Conservation (phyloP, 441 rosid species). For the Corymbia citriodora region DNA sequence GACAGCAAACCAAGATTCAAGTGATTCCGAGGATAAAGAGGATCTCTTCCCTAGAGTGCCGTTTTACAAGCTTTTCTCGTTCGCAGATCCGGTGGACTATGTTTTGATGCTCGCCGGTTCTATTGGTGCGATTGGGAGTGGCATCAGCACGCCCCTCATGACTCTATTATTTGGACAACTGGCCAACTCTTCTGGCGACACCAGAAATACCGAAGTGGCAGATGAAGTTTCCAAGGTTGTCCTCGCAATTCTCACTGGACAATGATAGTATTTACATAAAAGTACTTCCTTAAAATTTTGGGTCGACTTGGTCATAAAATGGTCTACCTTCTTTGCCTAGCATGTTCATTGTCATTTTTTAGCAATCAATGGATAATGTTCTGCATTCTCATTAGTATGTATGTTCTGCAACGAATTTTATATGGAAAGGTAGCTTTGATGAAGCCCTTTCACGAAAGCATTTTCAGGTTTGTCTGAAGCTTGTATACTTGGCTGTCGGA, state of each 20-base stretch:
- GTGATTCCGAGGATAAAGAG: not conserved
- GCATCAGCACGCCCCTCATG: slow-evolving; percentile 50
- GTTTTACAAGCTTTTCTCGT: slow-evolving; percentile 57
- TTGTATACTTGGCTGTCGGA: slow-evolving; percentile 51
- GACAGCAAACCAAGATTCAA: not conserved
- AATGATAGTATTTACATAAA: not conserved
- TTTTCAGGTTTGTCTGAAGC: slow-evolving; percentile 37
- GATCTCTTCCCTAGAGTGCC: slow-evolving; percentile 18
- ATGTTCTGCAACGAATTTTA: not conserved
- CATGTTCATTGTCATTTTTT: not conserved
- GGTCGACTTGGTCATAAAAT: not conserved
- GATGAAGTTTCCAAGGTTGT: slow-evolving; percentile 44
- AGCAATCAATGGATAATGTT: not conserved
- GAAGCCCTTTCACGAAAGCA: not conserved
- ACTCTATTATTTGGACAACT: slow-evolving; percentile 51
- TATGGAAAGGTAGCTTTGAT: not conserved
- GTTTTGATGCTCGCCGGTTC: slow-evolving; percentile 59
- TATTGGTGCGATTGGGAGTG: slow-evolving; percentile 54
- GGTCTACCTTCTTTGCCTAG: not conserved
- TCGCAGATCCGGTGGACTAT: slow-evolving; percentile 50
- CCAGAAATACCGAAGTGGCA: slow-evolving; percentile 32
- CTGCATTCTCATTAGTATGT: not conserved
- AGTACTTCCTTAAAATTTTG: not conserved
- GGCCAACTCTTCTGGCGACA: slow-evolving; percentile 53
- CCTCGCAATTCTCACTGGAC: not conserved